A percentile compares a stretch with the other conserved stretches of the same genome.
Evolutionary conservation across 2,329 filamentous ascomycete genomes (phyloP).

Genomic region (Fusarium pseudograminearum): DNA sequence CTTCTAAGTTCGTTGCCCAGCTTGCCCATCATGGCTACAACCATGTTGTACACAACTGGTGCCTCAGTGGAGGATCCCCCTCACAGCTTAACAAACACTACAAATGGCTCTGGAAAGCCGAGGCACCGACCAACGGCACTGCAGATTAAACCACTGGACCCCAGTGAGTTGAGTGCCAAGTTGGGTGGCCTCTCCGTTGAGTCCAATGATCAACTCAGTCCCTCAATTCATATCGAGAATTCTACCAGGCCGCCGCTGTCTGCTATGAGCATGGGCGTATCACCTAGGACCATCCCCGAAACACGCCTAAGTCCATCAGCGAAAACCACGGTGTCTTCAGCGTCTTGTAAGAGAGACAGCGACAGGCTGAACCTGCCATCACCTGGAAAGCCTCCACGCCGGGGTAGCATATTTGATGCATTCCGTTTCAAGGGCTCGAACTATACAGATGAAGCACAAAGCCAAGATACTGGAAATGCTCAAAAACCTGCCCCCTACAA

Average conservation of each 20-base stretch:
- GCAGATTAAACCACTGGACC: slow-evolving; percentile 59
- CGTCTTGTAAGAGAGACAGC: slow-evolving; percentile 24
- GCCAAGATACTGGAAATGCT: slow-evolving; percentile 33
- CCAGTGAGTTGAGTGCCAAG: slow-evolving; percentile 66
- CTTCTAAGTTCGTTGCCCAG: background rate
- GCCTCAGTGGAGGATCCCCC: slow-evolving; percentile 32
- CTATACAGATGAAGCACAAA: slow-evolving; percentile 37
- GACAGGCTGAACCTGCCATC: slow-evolving; percentile 8
- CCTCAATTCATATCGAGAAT: slow-evolving; percentile 50
- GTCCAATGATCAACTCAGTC: slow-evolving; percentile 54
- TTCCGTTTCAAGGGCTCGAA: slow-evolving; percentile 46
- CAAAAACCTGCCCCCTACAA: slow-evolving; percentile 53
- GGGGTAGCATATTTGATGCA: slow-evolving; percentile 42
- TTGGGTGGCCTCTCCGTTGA: slow-evolving; percentile 64
- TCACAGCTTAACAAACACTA: slow-evolving; percentile 17
- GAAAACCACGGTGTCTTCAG: slow-evolving; percentile 15
- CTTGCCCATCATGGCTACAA: slow-evolving; percentile 34
- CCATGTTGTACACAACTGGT: slow-evolving; percentile 39
- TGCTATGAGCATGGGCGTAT: slow-evolving; percentile 21
- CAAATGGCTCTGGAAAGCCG: slow-evolving; percentile 25
- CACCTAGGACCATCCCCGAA: slow-evolving; percentile 19
- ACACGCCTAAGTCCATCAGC: slow-evolving; percentile 4
- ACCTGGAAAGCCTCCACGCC: slow-evolving; percentile 27
- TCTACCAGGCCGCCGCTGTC: slow-evolving; percentile 17
- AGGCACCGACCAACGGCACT: slow-evolving; percentile 44